Evolutionary conservation across 1,284 basidiomycete genomes (phyloP).

Genomic region (Melampsora americana): DNA sequence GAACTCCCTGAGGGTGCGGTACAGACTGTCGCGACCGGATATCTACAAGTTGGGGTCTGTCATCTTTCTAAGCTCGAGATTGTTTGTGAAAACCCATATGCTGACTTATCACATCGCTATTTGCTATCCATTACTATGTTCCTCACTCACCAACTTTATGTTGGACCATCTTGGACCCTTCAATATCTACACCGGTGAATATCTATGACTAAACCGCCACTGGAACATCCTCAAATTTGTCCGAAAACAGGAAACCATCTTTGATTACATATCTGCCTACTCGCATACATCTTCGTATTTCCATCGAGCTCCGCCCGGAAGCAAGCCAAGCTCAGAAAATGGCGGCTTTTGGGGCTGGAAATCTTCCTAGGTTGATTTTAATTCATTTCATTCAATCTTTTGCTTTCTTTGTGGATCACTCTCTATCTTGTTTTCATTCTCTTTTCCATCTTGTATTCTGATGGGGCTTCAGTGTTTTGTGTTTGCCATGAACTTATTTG

Average conservation of each 20-base stretch:
- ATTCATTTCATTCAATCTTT: background rate
- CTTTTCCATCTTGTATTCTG: no score
- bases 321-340: background rate
- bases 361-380: background rate
- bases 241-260: slow-evolving; percentile 24
- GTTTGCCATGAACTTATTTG: no score
- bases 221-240: background rate
- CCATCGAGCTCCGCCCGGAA: background rate
- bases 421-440: no score
- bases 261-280: slow-evolving; percentile 38
- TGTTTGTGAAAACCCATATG: no score
- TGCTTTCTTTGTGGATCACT: no score
- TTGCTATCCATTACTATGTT: no score
- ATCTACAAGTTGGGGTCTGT: slow-evolving; percentile 34
- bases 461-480: no score
- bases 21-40: slow-evolving; percentile 19
- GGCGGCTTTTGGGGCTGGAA: slow-evolving; percentile 22
- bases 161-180: background rate
- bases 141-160: no score
- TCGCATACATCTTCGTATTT: slow-evolving; percentile 32
- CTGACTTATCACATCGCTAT: no score
- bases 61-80: no score
- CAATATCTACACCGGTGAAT: background rate
- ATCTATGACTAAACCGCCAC: background rate
- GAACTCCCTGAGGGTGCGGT: slow-evolving; percentile 32